Evolutionary conservation across 768 basidiomycete species (phyloP), one percentile per base, ranked within the genome.

Genomic region (Asterophora parasitica): DNA sequence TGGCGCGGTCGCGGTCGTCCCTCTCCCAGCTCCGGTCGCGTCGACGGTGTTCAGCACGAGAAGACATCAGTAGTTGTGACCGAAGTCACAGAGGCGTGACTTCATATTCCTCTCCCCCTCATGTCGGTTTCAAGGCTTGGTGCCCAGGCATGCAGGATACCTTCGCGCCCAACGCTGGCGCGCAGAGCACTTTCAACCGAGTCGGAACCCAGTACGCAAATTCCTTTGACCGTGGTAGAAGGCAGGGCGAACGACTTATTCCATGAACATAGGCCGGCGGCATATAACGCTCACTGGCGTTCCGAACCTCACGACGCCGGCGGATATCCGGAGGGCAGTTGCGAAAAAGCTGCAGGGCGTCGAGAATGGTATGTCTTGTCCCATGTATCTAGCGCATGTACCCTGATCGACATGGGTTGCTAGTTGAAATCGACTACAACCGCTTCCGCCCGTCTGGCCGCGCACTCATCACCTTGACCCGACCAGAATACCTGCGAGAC

Each of bases 21-120:
- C 73, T 73, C 50, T 85, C 83, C 78, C 82, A 79, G 58, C 82
- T 82, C 55, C 81, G 65, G 58, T 85, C 83, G 50, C 79, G 76
- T 61, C 76, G 67, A 59, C 79, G 72, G 55, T 74, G 63, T 52
- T 80, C 79, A 36, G 65, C 47, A 53, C 78, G 78, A 46, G 78
- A 80, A 53, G 82, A 78, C 82, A 85, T 82, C 53, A 41, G 42
- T 41, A 31, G 16, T 28, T 44, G 41, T 45, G 51, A 56, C 49
- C n/a, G n/a, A 17, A 15, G 56, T 53, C 34, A 51, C 42, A 28
- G 12, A 11, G 3, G 48, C 31, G 56, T 58, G 58, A 58, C 53
- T 4, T 39, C 10, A 20, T 41, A 17, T 33, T 47, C 47, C 39
- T 36, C 13, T 48, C 13, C 23, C 13, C 9, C 32, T 23, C 38